Evolutionary conservation across 129 eudicot genomes (phyloP).

Genomic region (Deinandra increscens): DNA sequence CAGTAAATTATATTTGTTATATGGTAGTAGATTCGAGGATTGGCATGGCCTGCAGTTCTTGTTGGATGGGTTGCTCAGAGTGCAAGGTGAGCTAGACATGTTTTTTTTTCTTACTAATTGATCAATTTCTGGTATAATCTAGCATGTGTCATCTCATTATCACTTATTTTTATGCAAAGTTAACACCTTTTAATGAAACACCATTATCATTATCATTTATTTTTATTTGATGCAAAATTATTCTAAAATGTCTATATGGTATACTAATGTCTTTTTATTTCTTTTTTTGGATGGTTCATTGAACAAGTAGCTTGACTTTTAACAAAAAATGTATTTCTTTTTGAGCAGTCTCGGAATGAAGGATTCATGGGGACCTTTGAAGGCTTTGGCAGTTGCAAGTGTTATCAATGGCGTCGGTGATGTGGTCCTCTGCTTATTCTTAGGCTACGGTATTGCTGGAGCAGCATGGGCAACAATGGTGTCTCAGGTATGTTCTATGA

Average conservation of each 20-base stretch:
- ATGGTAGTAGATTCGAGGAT: slow-evolving; percentile 83
- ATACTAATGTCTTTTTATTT: no score
- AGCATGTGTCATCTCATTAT: not conserved
- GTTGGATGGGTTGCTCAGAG: slow-evolving; percentile 99
- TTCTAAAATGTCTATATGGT: no score
- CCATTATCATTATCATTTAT: no score
- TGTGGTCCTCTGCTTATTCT: slow-evolving; percentile 63
- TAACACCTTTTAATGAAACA: not conserved
- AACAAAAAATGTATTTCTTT: slow-evolving; percentile 11
- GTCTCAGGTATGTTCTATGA: slow-evolving; percentile 59
- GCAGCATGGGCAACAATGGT: slow-evolving; percentile 99
- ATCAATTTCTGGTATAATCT: slow-evolving; percentile 24
- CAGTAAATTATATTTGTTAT: slow-evolving; percentile 17
- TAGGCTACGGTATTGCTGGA: slow-evolving; percentile 92
- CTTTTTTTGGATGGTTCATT: not conserved
- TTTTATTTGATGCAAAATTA: no score
- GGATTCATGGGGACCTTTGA: slow-evolving; percentile 97
- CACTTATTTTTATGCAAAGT: not conserved
- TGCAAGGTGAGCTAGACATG: slow-evolving; percentile 66
- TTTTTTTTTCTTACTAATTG: slow-evolving; percentile 20
- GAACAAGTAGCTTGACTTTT: slow-evolving; percentile 13
- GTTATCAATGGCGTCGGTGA: slow-evolving; percentile 81
- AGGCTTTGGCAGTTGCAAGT: slow-evolving; percentile 88
- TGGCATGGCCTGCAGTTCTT: slow-evolving; percentile 98
- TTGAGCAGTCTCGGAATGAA: slow-evolving; percentile 90